Evolutionary conservation across 148 eudicot species (phyloP).

Genomic region (Spergularia bocconei): DNA sequence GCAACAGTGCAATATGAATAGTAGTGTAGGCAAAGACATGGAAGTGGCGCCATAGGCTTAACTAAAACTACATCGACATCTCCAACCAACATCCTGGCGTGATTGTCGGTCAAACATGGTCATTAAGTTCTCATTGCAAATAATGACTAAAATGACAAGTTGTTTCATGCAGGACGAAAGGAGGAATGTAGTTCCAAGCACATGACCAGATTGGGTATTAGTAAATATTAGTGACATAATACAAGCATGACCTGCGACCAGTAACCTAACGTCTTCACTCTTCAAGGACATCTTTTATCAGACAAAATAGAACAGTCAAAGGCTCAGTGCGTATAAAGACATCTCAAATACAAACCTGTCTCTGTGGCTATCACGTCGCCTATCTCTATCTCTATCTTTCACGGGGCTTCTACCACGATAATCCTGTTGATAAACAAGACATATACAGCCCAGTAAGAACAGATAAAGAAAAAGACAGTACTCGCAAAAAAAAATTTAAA

Average conservation of each 20-base stretch:
- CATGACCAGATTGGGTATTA: background rate
- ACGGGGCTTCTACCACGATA: slow-evolving; percentile 77
- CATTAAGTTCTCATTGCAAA: background rate
- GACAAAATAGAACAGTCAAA: background rate
- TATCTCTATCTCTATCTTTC: slow-evolving; percentile 81
- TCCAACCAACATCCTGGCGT: too few species aligned
- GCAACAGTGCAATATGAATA: slow-evolving; percentile 10
- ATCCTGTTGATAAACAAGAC: slow-evolving; percentile 41
- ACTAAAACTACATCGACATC: background rate
- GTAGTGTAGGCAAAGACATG: background rate
- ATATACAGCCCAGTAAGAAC: slow-evolving; percentile 5
- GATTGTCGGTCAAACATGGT: too few species aligned
- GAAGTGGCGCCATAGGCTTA: background rate
- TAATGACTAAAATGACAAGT: background rate
- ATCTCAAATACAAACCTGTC: slow-evolving; percentile 46
- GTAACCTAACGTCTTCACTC: background rate
- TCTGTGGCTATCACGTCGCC: slow-evolving; percentile 83
- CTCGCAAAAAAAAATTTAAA: background rate
- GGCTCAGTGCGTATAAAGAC: background rate
- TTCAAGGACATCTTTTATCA: background rate
- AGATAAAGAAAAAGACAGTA: background rate
- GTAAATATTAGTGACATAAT: background rate
- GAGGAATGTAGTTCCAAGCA: background rate
- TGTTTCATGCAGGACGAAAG: background rate
- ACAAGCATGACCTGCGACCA: background rate